These are phyloP conservation scores for Bondarzewia mesenterica DNA, from an alignment of 1,284 basidiomycete genomes.

Conservation along the genomic window DNA sequence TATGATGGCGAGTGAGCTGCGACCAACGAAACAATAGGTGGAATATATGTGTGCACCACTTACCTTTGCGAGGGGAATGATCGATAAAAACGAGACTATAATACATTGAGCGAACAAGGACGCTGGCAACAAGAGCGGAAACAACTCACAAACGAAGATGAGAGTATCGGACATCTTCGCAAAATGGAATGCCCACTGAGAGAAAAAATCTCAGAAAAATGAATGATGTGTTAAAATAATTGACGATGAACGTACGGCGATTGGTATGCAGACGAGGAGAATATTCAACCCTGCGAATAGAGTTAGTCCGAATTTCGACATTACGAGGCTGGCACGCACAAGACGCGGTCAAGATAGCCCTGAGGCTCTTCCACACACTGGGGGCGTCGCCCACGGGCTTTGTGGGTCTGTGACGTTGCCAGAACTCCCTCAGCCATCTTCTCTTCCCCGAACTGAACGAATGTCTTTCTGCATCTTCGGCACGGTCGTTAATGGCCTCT, in stretches of 20 bases:
- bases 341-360: neutral
- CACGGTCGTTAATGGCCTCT: neutral
- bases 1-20: slow-evolving; percentile 21
- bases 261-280: slow-evolving; percentile 56
- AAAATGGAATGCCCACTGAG: slow-evolving; percentile 70
- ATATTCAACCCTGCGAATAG: slow-evolving; percentile 70
- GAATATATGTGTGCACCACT: slow-evolving; percentile 10
- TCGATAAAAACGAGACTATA: slow-evolving; percentile 63
- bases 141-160: slow-evolving; percentile 64
- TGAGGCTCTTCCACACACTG: neutral
- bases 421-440: neutral
- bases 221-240: neutral
- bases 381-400: slow-evolving; percentile 26
- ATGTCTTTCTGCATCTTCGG: neutral
- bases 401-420: neutral
- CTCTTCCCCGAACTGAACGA: neutral
- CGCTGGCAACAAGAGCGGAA: neutral
- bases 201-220: neutral
- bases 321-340: neutral
- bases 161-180: slow-evolving; percentile 42
- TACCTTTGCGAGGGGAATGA: slow-evolving; percentile 71
- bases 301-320: no score
- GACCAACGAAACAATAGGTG: neutral
- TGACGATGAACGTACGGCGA: slow-evolving; percentile 43
- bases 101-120: neutral